Conservation (phyloP, 2,329 filamentous ascomycete genomes). For the Fusarium sp. region DNA sequence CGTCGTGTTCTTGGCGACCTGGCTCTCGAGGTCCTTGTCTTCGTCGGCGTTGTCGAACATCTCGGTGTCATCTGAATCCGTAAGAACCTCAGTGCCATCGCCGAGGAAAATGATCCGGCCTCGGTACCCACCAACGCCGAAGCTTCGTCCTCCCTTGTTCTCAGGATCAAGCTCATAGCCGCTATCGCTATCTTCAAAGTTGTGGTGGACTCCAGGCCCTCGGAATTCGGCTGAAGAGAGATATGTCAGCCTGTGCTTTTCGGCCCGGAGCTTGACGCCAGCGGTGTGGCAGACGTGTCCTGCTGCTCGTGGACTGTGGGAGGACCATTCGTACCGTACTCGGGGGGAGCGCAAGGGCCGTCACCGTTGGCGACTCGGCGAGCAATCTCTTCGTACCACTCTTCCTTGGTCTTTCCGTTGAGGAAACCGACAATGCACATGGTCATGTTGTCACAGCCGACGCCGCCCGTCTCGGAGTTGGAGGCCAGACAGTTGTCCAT, state of each 20-base stretch:
- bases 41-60: conserved; percentile 92
- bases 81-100: conserved; percentile 92
- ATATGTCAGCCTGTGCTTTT: conserved; percentile 30
- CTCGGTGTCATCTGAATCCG: conserved; percentile 88
- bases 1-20: conserved; percentile 74
- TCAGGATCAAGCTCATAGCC: conserved; percentile 82
- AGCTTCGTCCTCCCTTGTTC: conserved; percentile 67
- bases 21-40: conserved; percentile 86
- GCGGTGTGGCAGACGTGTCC: conserved; percentile 30
- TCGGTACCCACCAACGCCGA: conserved; percentile 76
- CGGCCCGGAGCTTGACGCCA: conserved; percentile 8
- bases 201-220: conserved; percentile 83
- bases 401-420: conserved; percentile 91
- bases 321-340: conserved; percentile 89
- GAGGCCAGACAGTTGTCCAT: conserved; percentile 99
- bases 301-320: conserved; percentile 21
- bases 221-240: conserved; percentile 78
- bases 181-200: conserved; percentile 83
- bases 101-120: conserved; percentile 95
- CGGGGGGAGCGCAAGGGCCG: conserved; percentile 96
- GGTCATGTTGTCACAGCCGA: conserved; percentile 99
- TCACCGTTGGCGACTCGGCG: conserved; percentile 96
- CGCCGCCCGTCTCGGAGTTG: conserved; percentile 96
- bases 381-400: conserved; percentile 98
- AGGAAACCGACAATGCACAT: conserved; percentile 93